Base-by-base conservation (phyloP, 2,329 filamentous ascomycete species). In the Aspergillus oerlinghausenensis region DNA sequence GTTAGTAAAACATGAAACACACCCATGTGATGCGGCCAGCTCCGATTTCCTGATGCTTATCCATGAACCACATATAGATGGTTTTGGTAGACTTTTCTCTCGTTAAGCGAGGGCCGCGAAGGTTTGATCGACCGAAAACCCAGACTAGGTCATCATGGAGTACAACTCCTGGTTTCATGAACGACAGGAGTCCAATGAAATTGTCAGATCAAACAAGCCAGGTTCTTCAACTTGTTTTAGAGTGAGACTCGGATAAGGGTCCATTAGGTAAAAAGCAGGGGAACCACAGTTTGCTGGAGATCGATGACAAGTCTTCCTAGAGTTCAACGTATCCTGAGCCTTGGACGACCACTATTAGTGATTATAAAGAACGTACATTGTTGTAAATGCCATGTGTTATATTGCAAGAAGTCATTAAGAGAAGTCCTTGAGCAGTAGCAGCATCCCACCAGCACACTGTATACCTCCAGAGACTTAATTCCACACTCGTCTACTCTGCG, bases 181-280 rank as follows among this genome's bases (percentile, higher is more conserved):
- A 49, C 17, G 40, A 9, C n/a, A 43, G 3, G n/a, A 9, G 29
- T 32, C 40, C 23, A 35, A 14, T 23, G 8, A 26, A 5, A 10
- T 26, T 32, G 42, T 5, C 54, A 32, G 48, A 55, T 40, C 40
- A 45, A 9, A 42, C 9, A 32, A n/a, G 49, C 28, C 8, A 35
- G 25, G 21, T 4, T 48, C 23, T 23, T 49, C 21, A 32, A n/a
- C 10, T 14, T 49, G 54, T 55, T 40, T 51, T 49, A 48, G 23
- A 55, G 28, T 55, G 49, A 55, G 49, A 55, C 54, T 38, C 28
- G 4, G 43, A 21, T 28, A 21, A 23, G 25, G 42, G 29, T 14
- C 40, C 29, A 42, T 55, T 23, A n/a, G 51, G 32, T 48, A 47
- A 35, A 47, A 25, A 48, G 28, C 11, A 48, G 26, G 40, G 28